Evolutionary conservation across 208 protist genomes (phyloP), one percentile per base, ranked within the genome.

Genomic region (Sergeia podlipaevii): DNA sequence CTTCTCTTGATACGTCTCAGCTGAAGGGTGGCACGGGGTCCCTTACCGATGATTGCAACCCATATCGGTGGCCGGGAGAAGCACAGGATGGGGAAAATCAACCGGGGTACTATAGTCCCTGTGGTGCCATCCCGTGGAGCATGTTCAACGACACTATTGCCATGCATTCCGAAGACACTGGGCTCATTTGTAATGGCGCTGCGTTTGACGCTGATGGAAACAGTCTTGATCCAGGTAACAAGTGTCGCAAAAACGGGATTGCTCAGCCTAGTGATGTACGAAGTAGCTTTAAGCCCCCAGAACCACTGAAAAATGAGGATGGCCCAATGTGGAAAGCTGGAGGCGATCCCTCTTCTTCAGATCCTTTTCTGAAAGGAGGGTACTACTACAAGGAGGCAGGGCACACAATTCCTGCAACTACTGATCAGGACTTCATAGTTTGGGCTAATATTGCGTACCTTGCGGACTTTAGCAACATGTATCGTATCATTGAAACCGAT

Each of bases 361-460:
- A 95, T 34, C 73, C 88, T 0, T 95, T 70, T 48, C 72, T 80
- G 8, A 68, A 62, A 28, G 65, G 65, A 2, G 90, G 90, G 21
- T 96, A 85, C 58, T 96, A 96, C 60, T 80, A 70, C 32, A 41
- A 49, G 0, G 88, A 97, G 47, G 59, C 80, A 24, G 84, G 86
- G 0, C 93, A 97, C 61, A 57, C 60, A 15, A 84, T 97, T 27
- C 89, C 93, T 4, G 51, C 61, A 0, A 53, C 58, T 4, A 77
- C 62, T 21, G 94, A 99, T 78, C 88, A 99, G 61, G 95, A 99
- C 65, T 96, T 99, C 37, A 97, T 99, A 41, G 95, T 99, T 26
- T 99, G 98, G 98, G 93, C 98, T 70, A 80, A 96, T 32, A 71
- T 83, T 13, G 94, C 97, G 1, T 96, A 82, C 13, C 77, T 99